Percentiles rank a stretch among this genome's conserved stretches.
These are phyloP conservation scores for Lathyrus oleraceus DNA, from an alignment of 306 rosid genomes.

Conservation along the genomic window DNA sequence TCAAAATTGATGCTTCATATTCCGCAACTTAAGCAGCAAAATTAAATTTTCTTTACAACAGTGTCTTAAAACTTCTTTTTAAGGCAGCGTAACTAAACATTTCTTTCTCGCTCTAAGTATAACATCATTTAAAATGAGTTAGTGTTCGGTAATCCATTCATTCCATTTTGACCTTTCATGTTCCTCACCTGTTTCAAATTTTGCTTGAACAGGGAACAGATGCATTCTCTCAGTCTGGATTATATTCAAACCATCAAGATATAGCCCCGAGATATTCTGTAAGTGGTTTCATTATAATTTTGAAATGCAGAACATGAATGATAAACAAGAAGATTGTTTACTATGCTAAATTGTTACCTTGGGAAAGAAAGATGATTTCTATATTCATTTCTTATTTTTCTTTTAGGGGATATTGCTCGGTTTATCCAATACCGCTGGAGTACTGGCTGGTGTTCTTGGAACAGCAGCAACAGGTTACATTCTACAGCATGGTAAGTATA, in stretches of 20 bases:
- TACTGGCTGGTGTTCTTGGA: constrained; percentile 99
- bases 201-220: constrained; percentile 74
- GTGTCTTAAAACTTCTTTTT: constrained; percentile 15
- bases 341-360: neutral
- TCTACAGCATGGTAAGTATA: constrained; percentile 76
- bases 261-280: constrained; percentile 97
- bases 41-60: constrained; percentile 7
- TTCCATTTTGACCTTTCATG: neutral
- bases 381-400: constrained; percentile 7
- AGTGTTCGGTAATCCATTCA: neutral
- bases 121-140: neutral
- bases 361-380: constrained; percentile 3
- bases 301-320: constrained; percentile 12
- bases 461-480: constrained; percentile 97
- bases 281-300: constrained; percentile 42
- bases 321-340: neutral
- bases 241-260: constrained; percentile 98
- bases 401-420: constrained; percentile 89
- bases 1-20: constrained; percentile 9
- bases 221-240: constrained; percentile 97
- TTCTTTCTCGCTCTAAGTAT: neutral
- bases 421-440: constrained; percentile 96
- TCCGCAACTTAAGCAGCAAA: constrained; percentile 19
- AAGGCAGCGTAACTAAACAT: neutral
- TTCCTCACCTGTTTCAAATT: constrained; percentile 28